Evolutionary conservation across 106 monocot genomes (phyloP).

Genomic region (Chionographis japonica): DNA sequence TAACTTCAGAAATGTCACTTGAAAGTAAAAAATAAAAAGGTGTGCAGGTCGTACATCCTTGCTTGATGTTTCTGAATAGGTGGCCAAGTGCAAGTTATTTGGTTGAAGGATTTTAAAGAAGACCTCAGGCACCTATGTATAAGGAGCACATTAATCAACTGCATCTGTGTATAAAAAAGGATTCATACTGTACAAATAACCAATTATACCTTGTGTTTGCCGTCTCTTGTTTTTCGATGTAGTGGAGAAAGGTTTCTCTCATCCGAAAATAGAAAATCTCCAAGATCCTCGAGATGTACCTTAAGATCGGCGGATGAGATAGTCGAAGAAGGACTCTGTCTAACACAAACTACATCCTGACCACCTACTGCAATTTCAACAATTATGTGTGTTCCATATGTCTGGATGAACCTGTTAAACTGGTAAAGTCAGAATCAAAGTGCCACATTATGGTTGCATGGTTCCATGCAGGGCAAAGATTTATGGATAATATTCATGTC

Average conservation of each 20-base stretch:
- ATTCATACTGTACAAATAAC: neutral
- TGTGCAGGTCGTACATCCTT: constrained; percentile 61
- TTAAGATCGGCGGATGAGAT: constrained; percentile 69
- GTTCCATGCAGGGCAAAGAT: neutral
- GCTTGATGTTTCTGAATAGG: constrained; percentile 73
- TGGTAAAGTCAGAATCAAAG: neutral
- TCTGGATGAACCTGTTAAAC: constrained; percentile 69
- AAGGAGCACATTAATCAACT: constrained; percentile 20
- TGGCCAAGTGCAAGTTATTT: constrained; percentile 57
- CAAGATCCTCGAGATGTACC: constrained; percentile 79
- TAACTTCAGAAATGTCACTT: constrained; percentile 9
- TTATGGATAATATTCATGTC: neutral
- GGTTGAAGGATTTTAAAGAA: constrained; percentile 71
- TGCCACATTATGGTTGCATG: neutral
- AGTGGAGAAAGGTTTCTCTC: constrained; percentile 66
- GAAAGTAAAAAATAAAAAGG: neutral
- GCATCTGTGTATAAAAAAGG: neutral
- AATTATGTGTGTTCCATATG: constrained; percentile 90
- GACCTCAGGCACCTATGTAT: constrained; percentile 70
- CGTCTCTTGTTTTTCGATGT: constrained; percentile 56
- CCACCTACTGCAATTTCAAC: constrained; percentile 75
- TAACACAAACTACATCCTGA: constrained; percentile 75
- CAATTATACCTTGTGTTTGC: constrained; percentile 63
- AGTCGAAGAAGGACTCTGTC: constrained; percentile 63
- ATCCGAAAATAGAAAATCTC: constrained; percentile 83